A percentile compares a stretch with the other conserved stretches of the same genome.
phyloP scores from a whole-genome alignment of 345 rosid species.

The Crucihimalaya himalaica region DNA sequence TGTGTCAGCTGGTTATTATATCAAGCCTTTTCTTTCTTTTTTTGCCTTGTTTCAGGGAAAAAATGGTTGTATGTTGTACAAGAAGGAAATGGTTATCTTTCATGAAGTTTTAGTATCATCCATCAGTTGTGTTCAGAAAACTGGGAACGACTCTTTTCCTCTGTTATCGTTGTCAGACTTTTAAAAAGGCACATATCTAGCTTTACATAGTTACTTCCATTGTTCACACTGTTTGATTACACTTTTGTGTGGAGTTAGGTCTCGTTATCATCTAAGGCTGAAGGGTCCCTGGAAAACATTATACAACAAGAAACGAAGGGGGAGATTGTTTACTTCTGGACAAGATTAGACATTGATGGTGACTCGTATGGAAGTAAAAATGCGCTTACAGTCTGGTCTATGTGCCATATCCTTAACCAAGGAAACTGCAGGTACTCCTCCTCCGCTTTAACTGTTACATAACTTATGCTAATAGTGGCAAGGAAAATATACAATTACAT shows the following conservation, averaged over 20 bases:
- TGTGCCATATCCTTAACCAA: conserved; percentile 71
- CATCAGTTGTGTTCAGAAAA: conserved; percentile 6
- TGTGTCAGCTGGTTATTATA: no score
- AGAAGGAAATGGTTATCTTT: conserved; percentile 18
- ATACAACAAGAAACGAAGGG: conserved; percentile 61
- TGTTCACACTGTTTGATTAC: conserved; percentile 14
- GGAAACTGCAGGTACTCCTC: conserved; percentile 71
- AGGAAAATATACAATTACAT: conserved; percentile 4
- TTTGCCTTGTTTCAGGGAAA: conserved; percentile 26
- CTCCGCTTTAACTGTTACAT: not conserved
- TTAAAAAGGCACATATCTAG: not conserved
- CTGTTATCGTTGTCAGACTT: no score
- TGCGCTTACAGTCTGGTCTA: conserved; percentile 68
- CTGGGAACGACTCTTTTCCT: not conserved
- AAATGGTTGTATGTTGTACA: conserved; percentile 17
- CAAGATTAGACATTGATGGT: conserved; percentile 54
- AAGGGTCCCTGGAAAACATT: conserved; percentile 59
- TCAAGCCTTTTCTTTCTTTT: not conserved
- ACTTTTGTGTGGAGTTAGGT: conserved; percentile 46
- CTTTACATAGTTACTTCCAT: not conserved
- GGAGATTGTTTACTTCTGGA: conserved; percentile 71
- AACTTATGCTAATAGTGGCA: conserved; percentile 13
- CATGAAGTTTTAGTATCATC: conserved; percentile 47
- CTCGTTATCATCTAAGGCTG: conserved; percentile 63
- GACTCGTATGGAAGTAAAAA: conserved; percentile 45